Base-by-base conservation (phyloP, 345 rosid species). In the Bruguiera sexangula region DNA sequence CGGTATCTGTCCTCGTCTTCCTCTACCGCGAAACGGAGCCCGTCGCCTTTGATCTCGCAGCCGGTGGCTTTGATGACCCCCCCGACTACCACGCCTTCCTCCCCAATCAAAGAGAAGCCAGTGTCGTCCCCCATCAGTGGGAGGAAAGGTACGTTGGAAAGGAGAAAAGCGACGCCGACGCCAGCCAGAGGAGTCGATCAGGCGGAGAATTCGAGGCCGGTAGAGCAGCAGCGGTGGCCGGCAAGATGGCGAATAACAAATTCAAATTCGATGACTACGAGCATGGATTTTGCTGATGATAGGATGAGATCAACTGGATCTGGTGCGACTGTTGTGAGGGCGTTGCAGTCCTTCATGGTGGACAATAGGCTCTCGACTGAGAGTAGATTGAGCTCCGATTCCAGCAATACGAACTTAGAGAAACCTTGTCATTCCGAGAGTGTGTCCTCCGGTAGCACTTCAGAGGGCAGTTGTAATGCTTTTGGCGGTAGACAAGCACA, bases 111-210 rank as follows among this genome's bases (percentile, higher is more conserved):
- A 72, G 85, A 88, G 67, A 88, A 86, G 82, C 82, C 85, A 18
- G 70, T 79, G 19, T 80, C 88, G 24, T 68, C 89, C 30, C 92
- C 87, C 51, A 46, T 56, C 66, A 79, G 68, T 31, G 66, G 69
- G 46, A 83, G 89, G 75, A 90, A 84, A 85, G 82, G 85, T 51
- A 90, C 96, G 9, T 96, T 93, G 29, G 98, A 93, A 84, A 82
- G 90, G 71, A 80, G 89, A 71, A 90, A 69, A 75, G 79, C 70
- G 4, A 81, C 60, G 63, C 80, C 78, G 20, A 78, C 75, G 59
- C 61, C 83, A 29, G 79, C 75, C n/a, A 81, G 75, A 74, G 76
- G 62, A 52, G 81, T 68, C 46, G 79, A 74, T 81, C 96, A 86
- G 34, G 85, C 75, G 66, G 93, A 85, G 81, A 89, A 83, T 75